Conservation (phyloP, 768 basidiomycete genomes). For the Boletus tomentosulus region DNA sequence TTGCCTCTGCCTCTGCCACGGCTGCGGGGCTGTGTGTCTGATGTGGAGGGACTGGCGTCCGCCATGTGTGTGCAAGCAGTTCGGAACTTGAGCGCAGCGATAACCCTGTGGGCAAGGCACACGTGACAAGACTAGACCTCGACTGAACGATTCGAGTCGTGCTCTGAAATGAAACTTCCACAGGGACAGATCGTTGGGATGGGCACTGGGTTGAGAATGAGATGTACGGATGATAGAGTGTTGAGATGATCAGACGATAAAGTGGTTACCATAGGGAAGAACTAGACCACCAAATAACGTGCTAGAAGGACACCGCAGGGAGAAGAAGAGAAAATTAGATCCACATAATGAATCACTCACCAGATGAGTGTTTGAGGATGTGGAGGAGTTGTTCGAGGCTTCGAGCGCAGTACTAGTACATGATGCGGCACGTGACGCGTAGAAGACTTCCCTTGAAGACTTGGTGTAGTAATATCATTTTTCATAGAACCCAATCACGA, state of each 20-base stretch:
- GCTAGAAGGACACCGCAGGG: too few species aligned
- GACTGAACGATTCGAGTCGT: not conserved
- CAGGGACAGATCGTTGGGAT: not conserved
- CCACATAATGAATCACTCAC: too few species aligned
- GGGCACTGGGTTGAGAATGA: not conserved
- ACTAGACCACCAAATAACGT: too few species aligned
- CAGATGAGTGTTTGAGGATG: too few species aligned
- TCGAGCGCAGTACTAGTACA: too few species aligned
- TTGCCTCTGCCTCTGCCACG: conserved; percentile 51
- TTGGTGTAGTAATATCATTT: too few species aligned
- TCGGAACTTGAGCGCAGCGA: not conserved
- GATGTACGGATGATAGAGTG: not conserved
- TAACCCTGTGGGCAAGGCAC: not conserved
- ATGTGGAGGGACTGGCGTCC: conserved; percentile 9
- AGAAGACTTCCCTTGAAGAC: too few species aligned
- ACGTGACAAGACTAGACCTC: not conserved
- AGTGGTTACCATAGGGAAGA: too few species aligned
- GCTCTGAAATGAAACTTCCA: not conserved
- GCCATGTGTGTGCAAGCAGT: not conserved
- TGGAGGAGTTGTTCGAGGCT: too few species aligned
- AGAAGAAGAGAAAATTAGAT: too few species aligned
- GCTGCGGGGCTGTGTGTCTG: conserved; percentile 17
- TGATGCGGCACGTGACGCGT: too few species aligned
- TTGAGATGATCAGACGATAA: not conserved
- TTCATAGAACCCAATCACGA: not conserved